A percentile compares a stretch with the other conserved stretches of the same genome.
Evolutionary conservation across 1,139 yeast species (phyloP).

Genomic region (Blastobotrys ciferrii): DNA sequence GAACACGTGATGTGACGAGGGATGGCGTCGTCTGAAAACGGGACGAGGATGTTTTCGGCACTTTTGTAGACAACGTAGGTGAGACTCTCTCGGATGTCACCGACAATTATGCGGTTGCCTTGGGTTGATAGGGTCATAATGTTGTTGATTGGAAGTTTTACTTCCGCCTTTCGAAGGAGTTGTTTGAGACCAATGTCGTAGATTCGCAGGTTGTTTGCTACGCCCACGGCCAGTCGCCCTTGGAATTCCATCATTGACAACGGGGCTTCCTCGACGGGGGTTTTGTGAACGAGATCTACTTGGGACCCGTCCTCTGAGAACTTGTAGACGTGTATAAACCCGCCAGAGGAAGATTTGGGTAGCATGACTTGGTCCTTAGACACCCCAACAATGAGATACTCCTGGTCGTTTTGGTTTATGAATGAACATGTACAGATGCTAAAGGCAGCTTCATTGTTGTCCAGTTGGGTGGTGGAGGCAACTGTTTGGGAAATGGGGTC

Average conservation of each 20-base stretch:
- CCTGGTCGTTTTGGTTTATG: conserved; percentile 35
- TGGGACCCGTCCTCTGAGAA: conserved; percentile 41
- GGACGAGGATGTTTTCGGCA: conserved; percentile 50
- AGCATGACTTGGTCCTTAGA: conserved; percentile 40
- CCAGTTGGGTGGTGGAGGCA: conserved; percentile 45
- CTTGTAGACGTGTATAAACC: conserved; percentile 47
- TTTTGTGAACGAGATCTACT: conserved; percentile 58
- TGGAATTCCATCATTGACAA: conserved; percentile 55
- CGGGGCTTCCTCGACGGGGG: conserved; percentile 53
- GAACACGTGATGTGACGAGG: conserved; percentile 66
- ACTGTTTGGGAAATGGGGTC: conserved; percentile 42
- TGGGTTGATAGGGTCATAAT: conserved; percentile 54
- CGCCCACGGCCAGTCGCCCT: conserved; percentile 61
- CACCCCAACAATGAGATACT: conserved; percentile 51
- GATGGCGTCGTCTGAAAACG: conserved; percentile 68
- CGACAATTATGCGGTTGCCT: conserved; percentile 62
- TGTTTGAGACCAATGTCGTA: conserved; percentile 81
- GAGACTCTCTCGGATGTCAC: conserved; percentile 67
- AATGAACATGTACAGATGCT: conserved; percentile 40
- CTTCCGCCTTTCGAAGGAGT: conserved; percentile 59
- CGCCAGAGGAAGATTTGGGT: conserved; percentile 38
- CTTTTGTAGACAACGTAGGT: conserved; percentile 54
- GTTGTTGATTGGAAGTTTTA: conserved; percentile 40
- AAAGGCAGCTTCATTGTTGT: conserved; percentile 45
- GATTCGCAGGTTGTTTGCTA: conserved; percentile 52